phyloP scores from a whole-genome alignment of 306 rosid species.

The Glycine latifolia region DNA sequence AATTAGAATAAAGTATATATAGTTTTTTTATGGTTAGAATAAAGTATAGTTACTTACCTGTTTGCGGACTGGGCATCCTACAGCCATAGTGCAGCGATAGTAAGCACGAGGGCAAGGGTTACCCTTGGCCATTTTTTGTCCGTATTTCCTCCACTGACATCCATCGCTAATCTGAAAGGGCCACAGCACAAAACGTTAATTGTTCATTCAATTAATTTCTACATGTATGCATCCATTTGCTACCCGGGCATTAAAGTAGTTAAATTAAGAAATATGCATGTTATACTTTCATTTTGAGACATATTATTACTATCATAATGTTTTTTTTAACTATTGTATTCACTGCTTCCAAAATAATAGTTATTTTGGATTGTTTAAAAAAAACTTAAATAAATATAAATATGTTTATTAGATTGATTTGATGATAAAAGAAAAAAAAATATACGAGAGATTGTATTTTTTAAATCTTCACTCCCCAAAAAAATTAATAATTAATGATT shows the following conservation, averaged over 20 bases:
- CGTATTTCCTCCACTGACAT: conserved; percentile 85
- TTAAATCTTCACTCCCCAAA: too few species aligned
- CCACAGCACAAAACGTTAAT: background rate
- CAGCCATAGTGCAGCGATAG: conserved; percentile 78
- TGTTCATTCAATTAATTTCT: background rate
- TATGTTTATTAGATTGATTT: too few species aligned
- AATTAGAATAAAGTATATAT: background rate
- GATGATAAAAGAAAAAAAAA: too few species aligned
- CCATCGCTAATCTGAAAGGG: conserved; percentile 65
- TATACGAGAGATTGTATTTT: too few species aligned
- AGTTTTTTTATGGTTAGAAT: background rate
- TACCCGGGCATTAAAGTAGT: background rate
- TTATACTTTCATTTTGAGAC: too few species aligned
- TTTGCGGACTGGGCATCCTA: conserved; percentile 68
- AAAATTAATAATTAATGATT: too few species aligned
- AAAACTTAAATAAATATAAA: too few species aligned
- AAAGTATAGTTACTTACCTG: conserved; percentile 47
- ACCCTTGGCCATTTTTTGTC: conserved; percentile 78
- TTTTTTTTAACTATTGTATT: too few species aligned
- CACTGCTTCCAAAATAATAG: too few species aligned
- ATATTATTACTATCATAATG: too few species aligned
- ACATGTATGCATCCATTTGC: too few species aligned
- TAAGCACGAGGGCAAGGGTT: conserved; percentile 84
- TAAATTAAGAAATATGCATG: background rate
- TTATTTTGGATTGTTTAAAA: too few species aligned